Percentiles rank a stretch among this genome's conserved stretches.
These are phyloP conservation scores for Pseudogymnoascus sp. DNA, from an alignment of 2,329 filamentous ascomycete species.

Conservation along the genomic window DNA sequence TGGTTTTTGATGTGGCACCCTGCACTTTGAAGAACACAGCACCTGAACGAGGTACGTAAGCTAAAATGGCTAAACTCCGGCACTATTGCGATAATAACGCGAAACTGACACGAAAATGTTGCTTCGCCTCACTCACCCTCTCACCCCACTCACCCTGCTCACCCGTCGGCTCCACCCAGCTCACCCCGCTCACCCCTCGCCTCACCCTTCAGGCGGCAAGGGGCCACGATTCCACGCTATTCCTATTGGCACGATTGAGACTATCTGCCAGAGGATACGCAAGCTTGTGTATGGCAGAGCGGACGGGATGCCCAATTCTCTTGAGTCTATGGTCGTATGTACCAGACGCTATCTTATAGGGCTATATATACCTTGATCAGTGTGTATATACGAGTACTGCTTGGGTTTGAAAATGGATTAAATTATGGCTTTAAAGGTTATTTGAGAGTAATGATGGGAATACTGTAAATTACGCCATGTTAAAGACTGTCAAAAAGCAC, in stretches of 20 bases:
- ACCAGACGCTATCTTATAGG: no score
- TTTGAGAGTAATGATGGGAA: background rate
- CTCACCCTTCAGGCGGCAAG: no score
- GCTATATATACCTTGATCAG: background rate
- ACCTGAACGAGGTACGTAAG: slow-evolving; percentile 14
- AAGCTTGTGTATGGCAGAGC: no score
- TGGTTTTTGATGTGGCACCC: background rate
- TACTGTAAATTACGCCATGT: background rate
- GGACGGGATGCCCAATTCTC: no score
- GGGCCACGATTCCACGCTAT: no score
- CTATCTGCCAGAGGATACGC: no score
- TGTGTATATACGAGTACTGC: background rate
- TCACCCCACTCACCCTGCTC: no score
- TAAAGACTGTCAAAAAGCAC: background rate
- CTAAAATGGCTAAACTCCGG: background rate
- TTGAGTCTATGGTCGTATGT: no score
- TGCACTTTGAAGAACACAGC: slow-evolving; percentile 46
- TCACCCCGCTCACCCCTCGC: no score
- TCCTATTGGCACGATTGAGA: no score
- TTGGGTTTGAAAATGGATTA: background rate
- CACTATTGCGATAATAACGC: slow-evolving; percentile 19
- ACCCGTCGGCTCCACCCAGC: no score
- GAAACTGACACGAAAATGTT: slow-evolving; percentile 25
- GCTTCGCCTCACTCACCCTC: background rate
- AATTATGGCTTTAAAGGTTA: background rate